phyloP scores from a whole-genome alignment of 108 stramenopile species.

The Conticribra weissflogii region DNA sequence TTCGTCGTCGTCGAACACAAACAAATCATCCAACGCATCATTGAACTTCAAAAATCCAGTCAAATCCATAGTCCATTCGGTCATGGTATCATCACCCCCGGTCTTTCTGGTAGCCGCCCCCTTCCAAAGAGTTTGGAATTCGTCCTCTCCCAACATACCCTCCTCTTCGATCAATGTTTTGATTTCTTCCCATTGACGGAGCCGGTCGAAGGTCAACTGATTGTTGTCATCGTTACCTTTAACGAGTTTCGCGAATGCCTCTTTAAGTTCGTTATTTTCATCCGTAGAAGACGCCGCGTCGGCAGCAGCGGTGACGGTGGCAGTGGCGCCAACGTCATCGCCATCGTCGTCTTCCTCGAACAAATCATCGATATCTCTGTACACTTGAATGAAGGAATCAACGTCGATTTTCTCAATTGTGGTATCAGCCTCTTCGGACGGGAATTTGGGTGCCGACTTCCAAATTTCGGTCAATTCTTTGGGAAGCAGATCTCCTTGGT shows the following conservation, averaged over 20 bases:
- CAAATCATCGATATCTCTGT: slow-evolving; percentile 79
- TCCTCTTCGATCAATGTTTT: slow-evolving; percentile 64
- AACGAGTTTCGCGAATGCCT: slow-evolving; percentile 48
- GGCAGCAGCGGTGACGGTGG: too few species aligned
- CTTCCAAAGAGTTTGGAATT: slow-evolving; percentile 72
- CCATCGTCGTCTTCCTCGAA: slow-evolving; percentile 71
- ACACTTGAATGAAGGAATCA: slow-evolving; percentile 77
- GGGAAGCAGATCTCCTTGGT: slow-evolving; percentile 62
- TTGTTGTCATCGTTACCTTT: slow-evolving; percentile 16
- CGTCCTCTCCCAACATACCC: slow-evolving; percentile 73
- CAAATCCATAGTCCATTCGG: slow-evolving; percentile 54
- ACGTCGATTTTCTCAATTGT: slow-evolving; percentile 57
- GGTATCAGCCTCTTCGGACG: slow-evolving; percentile 15
- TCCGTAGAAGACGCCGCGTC: slow-evolving; percentile 10
- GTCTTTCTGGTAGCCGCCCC: slow-evolving; percentile 35
- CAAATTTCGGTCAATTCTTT: slow-evolving; percentile 74
- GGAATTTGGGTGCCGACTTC: slow-evolving; percentile 63
- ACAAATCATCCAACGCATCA: slow-evolving; percentile 72
- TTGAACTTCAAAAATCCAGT: slow-evolving; percentile 77
- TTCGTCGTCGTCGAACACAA: slow-evolving; percentile 74
- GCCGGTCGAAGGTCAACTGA: slow-evolving; percentile 44
- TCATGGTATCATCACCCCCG: slow-evolving; percentile 17
- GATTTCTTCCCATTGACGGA: slow-evolving; percentile 77
- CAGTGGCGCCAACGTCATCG: too few species aligned
- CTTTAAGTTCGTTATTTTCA: slow-evolving; percentile 47